Evolutionary conservation across 2,329 filamentous ascomycete species (phyloP), one percentile per base, ranked within the genome.

Genomic region (Trichoderma citrinoviride): DNA sequence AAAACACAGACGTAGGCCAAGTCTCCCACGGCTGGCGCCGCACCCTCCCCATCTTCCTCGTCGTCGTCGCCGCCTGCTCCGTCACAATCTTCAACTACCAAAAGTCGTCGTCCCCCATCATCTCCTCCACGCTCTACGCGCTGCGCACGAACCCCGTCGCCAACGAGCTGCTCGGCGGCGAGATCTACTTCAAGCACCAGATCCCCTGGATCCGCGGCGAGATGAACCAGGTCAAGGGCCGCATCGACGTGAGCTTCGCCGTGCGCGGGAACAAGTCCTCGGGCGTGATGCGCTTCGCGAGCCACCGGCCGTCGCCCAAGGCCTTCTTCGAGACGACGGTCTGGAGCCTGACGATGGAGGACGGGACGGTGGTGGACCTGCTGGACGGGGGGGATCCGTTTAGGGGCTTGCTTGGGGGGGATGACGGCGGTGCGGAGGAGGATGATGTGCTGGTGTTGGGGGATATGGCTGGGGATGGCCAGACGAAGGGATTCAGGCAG

Each of bases 21-120:
- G 74, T 77, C 64, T 74, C 73, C 55, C 85, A 86, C 74, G 82
- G 83, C 70, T 93, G 90, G 90, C 75, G 83, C 63, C 85, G 85
- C 71, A 92, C 92, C 1, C 78, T 97, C 40, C 94, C 94, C 61
- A 80, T 96, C 75, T 98, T 98, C 83, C 75, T 90, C 61, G 77
- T 85, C 68, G 81, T 92, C 68, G 87, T 97, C 71, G 85, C 86
- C 55, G 82, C 84, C 63, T 90, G 89, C 70, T 88, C 89, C 69
- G 80, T 96, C 66, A 92, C 90, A 70, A 97, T 99, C 78, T 98
- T 99, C 90, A 99, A 99, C 85, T 98, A 99, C 85, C 94, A 99
- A 77, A 97, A 97, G 78, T 87, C 89, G 65, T 92, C 91, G n/a
- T 92, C 88, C 27, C 91, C 90, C 62, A 86, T 94, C 33, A 91